Evolutionary conservation across 2,329 filamentous ascomycete genomes (phyloP).

Genomic region (Neoascochyta sp.): DNA sequence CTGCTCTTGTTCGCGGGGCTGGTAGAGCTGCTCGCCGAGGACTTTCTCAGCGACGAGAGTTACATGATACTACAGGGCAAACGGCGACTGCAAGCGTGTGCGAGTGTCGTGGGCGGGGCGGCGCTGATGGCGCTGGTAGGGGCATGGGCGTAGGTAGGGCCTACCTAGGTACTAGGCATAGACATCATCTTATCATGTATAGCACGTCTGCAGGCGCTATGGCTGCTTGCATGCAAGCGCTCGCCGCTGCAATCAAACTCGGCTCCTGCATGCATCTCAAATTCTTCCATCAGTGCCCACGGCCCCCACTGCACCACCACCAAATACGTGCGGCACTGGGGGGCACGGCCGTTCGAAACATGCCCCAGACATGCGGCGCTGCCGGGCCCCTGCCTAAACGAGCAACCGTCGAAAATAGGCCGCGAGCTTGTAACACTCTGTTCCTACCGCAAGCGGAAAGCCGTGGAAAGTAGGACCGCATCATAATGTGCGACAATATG

Average conservation of each 20-base stretch:
- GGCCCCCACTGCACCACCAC: too few relatives aligned
- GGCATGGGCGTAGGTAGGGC: too few relatives aligned
- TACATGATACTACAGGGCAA: slow-evolving; percentile 58
- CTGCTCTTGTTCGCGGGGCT: slow-evolving; percentile 49
- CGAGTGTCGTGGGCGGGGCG: slow-evolving; percentile 58
- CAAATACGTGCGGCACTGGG: too few relatives aligned
- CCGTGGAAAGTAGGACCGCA: slow-evolving; percentile 8
- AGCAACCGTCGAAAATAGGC: slow-evolving; percentile 12
- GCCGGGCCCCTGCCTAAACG: slow-evolving; percentile 6
- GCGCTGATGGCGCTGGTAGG: slow-evolving; percentile 65
- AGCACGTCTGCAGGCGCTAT: slow-evolving; percentile 2
- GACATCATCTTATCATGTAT: slow-evolving; percentile 2
- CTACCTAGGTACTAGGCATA: too few relatives aligned
- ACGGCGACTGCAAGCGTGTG: slow-evolving; percentile 59
- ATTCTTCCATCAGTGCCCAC: too few relatives aligned
- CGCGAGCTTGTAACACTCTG: background rate
- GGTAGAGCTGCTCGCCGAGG: slow-evolving; percentile 50
- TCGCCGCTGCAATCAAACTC: slow-evolving; percentile 12
- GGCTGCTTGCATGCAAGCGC: slow-evolving; percentile 6
- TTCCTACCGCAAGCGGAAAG: slow-evolving; percentile 1
- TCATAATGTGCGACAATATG: too few relatives aligned
- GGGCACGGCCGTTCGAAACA: too few relatives aligned
- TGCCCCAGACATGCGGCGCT: too few relatives aligned
- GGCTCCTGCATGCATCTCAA: too few relatives aligned
- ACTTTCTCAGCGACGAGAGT: slow-evolving; percentile 60